Evolutionary conservation across 2,329 filamentous ascomycete species (phyloP).

Genomic region (Colletotrichum lindemuthianum): DNA sequence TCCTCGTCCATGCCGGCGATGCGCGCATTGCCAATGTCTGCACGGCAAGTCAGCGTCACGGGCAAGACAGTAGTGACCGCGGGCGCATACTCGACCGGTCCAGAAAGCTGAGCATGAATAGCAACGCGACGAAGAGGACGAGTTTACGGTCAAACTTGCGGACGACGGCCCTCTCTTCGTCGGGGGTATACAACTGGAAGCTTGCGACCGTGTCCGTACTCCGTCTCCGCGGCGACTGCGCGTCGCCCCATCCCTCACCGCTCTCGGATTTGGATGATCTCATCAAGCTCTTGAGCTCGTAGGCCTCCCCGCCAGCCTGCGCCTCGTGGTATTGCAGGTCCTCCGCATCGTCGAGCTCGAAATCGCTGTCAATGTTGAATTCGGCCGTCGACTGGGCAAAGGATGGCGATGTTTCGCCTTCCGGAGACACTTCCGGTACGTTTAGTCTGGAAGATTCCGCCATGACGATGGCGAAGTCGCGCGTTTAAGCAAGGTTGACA

Average conservation of each 20-base stretch:
- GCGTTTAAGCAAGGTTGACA: background rate
- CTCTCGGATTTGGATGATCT: slow-evolving; percentile 36
- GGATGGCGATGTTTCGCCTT: slow-evolving; percentile 44
- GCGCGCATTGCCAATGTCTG: slow-evolving; percentile 70
- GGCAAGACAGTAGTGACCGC: too few species aligned
- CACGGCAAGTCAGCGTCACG: background rate
- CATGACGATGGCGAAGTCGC: slow-evolving; percentile 18
- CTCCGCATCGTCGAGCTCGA: slow-evolving; percentile 39
- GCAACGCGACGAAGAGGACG: slow-evolving; percentile 81
- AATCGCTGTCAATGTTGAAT: slow-evolving; percentile 48
- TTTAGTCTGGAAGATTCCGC: slow-evolving; percentile 10
- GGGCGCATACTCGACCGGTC: slow-evolving; percentile 78
- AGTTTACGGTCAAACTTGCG: slow-evolving; percentile 81
- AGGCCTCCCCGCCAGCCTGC: slow-evolving; percentile 44
- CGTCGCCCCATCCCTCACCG: slow-evolving; percentile 44
- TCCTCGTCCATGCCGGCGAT: slow-evolving; percentile 73
- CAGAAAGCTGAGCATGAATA: slow-evolving; percentile 87
- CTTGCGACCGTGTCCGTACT: slow-evolving; percentile 48
- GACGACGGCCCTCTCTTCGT: slow-evolving; percentile 79
- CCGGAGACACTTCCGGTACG: slow-evolving; percentile 4
- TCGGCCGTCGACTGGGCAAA: slow-evolving; percentile 53
- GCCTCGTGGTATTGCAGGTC: slow-evolving; percentile 41
- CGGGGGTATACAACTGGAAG: slow-evolving; percentile 60
- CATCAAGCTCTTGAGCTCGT: slow-evolving; percentile 43
- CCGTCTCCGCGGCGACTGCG: slow-evolving; percentile 37